Percentiles rank a stretch among this genome's conserved stretches.
Evolutionary conservation across 495 filamentous ascomycete genomes (phyloP).

Genomic region (Trichoderma erinaceum): DNA sequence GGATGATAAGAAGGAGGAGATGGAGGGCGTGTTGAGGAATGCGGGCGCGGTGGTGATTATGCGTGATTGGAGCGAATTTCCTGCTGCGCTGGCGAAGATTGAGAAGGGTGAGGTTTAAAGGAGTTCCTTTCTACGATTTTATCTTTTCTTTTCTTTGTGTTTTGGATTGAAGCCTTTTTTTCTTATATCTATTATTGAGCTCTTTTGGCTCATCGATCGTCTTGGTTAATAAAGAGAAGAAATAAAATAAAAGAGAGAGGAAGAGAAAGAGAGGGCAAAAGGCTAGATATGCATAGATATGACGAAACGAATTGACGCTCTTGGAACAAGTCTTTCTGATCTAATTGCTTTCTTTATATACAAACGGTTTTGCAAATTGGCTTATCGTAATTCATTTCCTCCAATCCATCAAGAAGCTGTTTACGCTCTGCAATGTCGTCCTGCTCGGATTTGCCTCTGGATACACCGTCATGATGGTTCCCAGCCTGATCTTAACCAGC

Average conservation of each 20-base stretch:
- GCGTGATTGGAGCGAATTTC: conserved; percentile 81
- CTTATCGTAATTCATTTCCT: background rate
- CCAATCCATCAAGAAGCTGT: conserved; percentile 74
- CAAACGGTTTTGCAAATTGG: background rate
- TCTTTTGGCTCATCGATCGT: background rate
- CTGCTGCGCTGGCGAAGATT: conserved; percentile 59
- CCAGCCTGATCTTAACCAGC: conserved; percentile 67
- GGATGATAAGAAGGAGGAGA: conserved; percentile 62
- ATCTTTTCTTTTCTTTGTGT: background rate
- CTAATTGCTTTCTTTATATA: no score
- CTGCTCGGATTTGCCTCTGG: conserved; percentile 74
- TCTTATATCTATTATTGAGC: background rate
- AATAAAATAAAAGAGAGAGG: background rate
- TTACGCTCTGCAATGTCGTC: conserved; percentile 76
- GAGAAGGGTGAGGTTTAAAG: conserved; percentile 36
- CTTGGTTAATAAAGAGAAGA: background rate
- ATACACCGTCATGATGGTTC: conserved; percentile 67
- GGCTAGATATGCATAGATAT: conserved; percentile 8
- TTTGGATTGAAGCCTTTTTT: background rate
- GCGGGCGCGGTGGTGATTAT: conserved; percentile 71
- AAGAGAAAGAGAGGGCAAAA: background rate
- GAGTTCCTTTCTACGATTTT: background rate
- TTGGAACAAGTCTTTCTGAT: background rate
- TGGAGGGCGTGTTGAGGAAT: conserved; percentile 62
- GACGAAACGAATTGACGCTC: background rate